phyloP scores from a whole-genome alignment of 345 rosid species.

The Dovyalis caffra region DNA sequence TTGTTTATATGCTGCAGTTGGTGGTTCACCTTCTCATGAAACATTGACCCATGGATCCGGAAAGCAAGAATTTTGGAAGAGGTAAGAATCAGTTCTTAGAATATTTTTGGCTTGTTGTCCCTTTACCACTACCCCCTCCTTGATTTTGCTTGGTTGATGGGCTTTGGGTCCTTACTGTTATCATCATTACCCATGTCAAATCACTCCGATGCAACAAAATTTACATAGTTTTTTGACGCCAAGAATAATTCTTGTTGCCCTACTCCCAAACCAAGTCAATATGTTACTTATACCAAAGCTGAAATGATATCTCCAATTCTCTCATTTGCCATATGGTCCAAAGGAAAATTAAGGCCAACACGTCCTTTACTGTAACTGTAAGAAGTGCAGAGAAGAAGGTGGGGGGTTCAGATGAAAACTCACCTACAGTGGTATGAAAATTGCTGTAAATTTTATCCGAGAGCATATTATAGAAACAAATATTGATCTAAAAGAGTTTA shows the following conservation, averaged over 20 bases:
- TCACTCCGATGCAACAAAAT: too few relatives aligned
- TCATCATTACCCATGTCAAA: background rate
- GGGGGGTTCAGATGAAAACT: too few relatives aligned
- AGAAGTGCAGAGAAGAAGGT: too few relatives aligned
- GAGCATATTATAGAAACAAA: background rate
- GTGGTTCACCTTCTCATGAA: constrained; percentile 23
- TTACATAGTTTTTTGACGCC: background rate
- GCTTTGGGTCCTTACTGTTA: background rate
- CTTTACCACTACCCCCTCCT: background rate
- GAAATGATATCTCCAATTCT: background rate
- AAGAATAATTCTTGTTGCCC: background rate
- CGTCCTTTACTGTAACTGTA: background rate
- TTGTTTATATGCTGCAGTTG: constrained; percentile 30
- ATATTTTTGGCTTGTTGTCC: background rate
- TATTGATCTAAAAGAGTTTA: background rate
- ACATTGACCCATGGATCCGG: constrained; percentile 57
- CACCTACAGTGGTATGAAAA: background rate
- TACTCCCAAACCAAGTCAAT: background rate
- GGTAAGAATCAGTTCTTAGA: constrained; percentile 39
- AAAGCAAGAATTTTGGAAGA: constrained; percentile 64
- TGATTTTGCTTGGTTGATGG: background rate
- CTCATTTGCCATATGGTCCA: background rate
- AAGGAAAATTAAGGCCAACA: background rate
- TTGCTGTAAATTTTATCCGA: background rate
- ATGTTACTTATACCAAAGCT: background rate